Conservation (phyloP, 2,329 filamentous ascomycete genomes). For the Saccharata proteae region DNA sequence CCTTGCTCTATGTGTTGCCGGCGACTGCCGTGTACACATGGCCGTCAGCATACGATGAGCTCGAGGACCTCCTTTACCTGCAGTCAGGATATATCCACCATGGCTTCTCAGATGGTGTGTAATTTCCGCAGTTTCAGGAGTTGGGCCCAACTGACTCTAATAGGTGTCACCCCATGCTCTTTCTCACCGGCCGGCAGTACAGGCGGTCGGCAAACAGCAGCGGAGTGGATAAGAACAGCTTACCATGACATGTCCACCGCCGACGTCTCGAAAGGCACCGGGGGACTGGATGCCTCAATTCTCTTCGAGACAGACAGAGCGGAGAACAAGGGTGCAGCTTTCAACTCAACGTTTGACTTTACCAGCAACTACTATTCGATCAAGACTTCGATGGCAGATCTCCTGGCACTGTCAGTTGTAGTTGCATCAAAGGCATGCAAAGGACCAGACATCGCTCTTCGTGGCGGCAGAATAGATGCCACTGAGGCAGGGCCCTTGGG, state of each 20-base stretch:
- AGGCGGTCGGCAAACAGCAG: slow-evolving; percentile 1
- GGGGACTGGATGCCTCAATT: slow-evolving; percentile 7
- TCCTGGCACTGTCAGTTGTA: slow-evolving; percentile 2
- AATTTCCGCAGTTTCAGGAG: neutral
- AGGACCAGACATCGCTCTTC: slow-evolving; percentile 1
- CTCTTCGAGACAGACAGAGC: slow-evolving; percentile 4
- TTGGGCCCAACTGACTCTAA: too few relatives aligned
- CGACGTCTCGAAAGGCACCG: slow-evolving; percentile 2
- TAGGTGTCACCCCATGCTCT: slow-evolving; percentile 1
- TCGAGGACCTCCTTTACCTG: slow-evolving; percentile 4
- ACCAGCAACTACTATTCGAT: slow-evolving; percentile 3
- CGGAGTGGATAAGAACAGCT: slow-evolving; percentile 6
- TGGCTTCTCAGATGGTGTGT: slow-evolving; percentile 3
- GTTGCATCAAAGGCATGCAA: slow-evolving; percentile 1
- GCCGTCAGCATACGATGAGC: slow-evolving; percentile 4
- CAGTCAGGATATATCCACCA: slow-evolving; percentile 3
- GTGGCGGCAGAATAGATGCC: slow-evolving; percentile 3
- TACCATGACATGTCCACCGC: slow-evolving; percentile 7
- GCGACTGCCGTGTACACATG: slow-evolving; percentile 5
- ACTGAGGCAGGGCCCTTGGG: slow-evolving; percentile 2
- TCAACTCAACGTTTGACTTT: slow-evolving; percentile 5
- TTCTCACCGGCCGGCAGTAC: slow-evolving; percentile 3
- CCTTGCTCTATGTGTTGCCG: slow-evolving; percentile 1
- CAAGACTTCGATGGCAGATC: slow-evolving; percentile 2
- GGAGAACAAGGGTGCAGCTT: slow-evolving; percentile 6